phyloP scores from a whole-genome alignment of 1,284 basidiomycete species.

The Mrakiaceae sp. region DNA sequence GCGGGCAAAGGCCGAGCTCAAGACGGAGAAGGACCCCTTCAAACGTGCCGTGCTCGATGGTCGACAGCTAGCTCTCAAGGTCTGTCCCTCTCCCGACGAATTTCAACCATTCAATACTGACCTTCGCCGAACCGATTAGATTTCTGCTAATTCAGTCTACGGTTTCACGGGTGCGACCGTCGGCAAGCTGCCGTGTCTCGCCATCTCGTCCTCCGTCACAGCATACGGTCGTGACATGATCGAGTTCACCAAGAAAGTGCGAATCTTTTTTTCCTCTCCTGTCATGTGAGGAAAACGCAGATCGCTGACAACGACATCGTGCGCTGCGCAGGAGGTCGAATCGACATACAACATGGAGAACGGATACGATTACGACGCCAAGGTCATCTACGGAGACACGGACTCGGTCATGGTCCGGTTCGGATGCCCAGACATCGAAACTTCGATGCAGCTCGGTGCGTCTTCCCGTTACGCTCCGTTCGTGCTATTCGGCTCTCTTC shows the following conservation, averaged over 20 bases:
- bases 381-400: conserved; percentile 92
- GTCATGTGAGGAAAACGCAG: background rate
- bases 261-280: conserved; percentile 18
- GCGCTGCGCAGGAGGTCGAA: conserved; percentile 60
- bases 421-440: conserved; percentile 68
- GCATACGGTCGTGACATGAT: conserved; percentile 96
- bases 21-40: conserved; percentile 90
- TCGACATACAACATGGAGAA: conserved; percentile 73
- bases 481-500: background rate
- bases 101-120: background rate
- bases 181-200: conserved; percentile 83
- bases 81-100: conserved; percentile 27
- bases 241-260: conserved; percentile 76
- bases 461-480: conserved; percentile 1
- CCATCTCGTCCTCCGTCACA: conserved; percentile 86
- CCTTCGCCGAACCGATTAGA: conserved; percentile 34
- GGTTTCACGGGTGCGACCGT: conserved; percentile 93
- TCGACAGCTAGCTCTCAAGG: conserved; percentile 86
- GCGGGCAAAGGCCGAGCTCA: conserved; percentile 81
- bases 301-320: background rate
- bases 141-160: conserved; percentile 94
- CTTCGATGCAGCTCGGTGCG: conserved; percentile 77
- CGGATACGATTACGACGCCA: conserved; percentile 71
- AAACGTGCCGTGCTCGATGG: conserved; percentile 89
- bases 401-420: conserved; percentile 98